Evolutionary conservation across 371 early-diverging fungal species (phyloP), one percentile per base, ranked within the genome.

Genomic region (Rhizopus delemar): DNA sequence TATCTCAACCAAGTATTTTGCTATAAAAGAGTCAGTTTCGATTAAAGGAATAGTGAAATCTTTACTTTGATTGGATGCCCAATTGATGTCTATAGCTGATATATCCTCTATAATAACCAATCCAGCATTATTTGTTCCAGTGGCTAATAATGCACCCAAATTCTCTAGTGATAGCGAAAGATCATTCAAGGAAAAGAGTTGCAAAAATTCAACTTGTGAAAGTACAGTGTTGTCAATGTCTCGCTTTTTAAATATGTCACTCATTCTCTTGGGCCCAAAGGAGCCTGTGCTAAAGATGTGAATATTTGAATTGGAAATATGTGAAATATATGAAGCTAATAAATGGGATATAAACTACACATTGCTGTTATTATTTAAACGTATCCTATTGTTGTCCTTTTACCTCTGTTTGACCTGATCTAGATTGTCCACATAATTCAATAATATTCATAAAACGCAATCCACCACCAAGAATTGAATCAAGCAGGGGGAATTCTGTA

Each of bases 81-180:
- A 86, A 59, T 78, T 95, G 29, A 90, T 95, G 13, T 87, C 92
- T 35, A 93, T 95, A 92, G 88, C 90, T 57, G 98, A 98, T 64
- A 8, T 8, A 12, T 56, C 46, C 28, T 45, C 57, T 51, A 45
- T 33, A 7, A 56, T 41, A 36, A 52, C 49, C 28, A 56, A 52
- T 28, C 4, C 5, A 4, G 31, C 45, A 22, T 51, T 28, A 46
- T 9, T 22, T 28, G 41, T 31, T 13, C 34, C 4, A 7, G 52
- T 28, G 16, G 48, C 46, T 22, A 56, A 45, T 5, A 56, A 34
- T 8, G 62, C 62, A 35, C 51, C 52, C n/a, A 62, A 16, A 32
- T 43, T 51, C 35, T 62, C 62, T 8, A 62, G 34, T 5, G 46
- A 51, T n/a, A 28, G n/a, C 12, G 51, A 31, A 2, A 62, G 16